These are phyloP conservation scores for Beauveria caledonica DNA, from an alignment of 2,329 filamentous ascomycete genomes.

Conservation along the genomic window DNA sequence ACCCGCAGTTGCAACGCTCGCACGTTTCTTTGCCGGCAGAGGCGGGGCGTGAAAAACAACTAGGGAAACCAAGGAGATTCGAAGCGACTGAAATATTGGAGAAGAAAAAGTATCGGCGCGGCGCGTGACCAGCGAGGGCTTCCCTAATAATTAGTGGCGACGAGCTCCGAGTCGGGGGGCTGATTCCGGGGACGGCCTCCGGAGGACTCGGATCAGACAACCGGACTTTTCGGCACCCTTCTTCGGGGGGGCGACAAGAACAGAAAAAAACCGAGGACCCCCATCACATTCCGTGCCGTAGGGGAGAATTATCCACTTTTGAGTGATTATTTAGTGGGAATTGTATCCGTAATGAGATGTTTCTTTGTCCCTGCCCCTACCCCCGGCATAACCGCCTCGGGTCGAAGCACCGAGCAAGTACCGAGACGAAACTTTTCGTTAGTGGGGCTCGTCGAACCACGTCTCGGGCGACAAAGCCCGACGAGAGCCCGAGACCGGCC, in stretches of 20 bases:
- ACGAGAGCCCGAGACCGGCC: background rate
- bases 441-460: background rate
- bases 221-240: background rate
- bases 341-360: no score
- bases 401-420: background rate
- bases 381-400: background rate
- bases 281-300: no score
- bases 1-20: no score
- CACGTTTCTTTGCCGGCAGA: no score
- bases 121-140: background rate
- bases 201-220: background rate
- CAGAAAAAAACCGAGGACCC: background rate
- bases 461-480: conserved; percentile 1
- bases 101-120: no score
- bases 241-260: background rate
- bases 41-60: no score
- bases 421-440: background rate
- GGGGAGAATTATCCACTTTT: no score
- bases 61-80: no score
- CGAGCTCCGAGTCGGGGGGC: background rate
- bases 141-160: background rate
- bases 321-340: no score
- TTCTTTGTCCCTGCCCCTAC: background rate
- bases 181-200: background rate
- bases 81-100: no score